These are phyloP conservation scores for Quercus tomentella DNA, from an alignment of 331 rosid species.

Conservation along the genomic window DNA sequence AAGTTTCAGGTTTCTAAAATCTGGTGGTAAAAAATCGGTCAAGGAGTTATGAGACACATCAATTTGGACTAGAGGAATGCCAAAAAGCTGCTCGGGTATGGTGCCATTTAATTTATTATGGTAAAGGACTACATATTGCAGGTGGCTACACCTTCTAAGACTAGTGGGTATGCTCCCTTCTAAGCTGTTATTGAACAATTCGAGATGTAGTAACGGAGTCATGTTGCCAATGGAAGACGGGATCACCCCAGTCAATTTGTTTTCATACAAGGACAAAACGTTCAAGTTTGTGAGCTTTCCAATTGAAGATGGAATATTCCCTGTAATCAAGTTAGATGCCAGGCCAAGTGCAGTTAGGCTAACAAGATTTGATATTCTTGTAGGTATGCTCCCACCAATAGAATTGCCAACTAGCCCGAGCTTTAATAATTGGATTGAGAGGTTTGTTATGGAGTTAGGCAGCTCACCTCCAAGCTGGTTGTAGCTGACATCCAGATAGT, in stretches of 20 bases:
- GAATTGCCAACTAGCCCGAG: no score
- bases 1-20: background rate
- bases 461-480: background rate
- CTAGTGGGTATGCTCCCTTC: no score
- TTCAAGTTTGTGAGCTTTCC: background rate
- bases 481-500: rapidly evolving
- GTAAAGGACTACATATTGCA: rapidly evolving
- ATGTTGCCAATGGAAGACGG: background rate
- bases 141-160: no score
- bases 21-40: background rate
- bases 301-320: background rate
- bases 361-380: no score
- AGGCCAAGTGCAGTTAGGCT: rapidly evolving
- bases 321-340: no score
- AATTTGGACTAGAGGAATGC: background rate
- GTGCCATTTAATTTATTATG: no score
- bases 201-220: rapidly evolving
- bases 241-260: background rate
- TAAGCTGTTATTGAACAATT: no score
- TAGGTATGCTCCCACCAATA: no score
- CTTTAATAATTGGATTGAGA: background rate
- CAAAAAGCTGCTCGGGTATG: background rate
- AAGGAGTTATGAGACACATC: background rate
- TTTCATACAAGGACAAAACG: rapidly evolving
- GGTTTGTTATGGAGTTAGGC: background rate